Base-by-base conservation (phyloP, 2,329 filamentous ascomycete genomes). In the Elsinoe ampelina region DNA sequence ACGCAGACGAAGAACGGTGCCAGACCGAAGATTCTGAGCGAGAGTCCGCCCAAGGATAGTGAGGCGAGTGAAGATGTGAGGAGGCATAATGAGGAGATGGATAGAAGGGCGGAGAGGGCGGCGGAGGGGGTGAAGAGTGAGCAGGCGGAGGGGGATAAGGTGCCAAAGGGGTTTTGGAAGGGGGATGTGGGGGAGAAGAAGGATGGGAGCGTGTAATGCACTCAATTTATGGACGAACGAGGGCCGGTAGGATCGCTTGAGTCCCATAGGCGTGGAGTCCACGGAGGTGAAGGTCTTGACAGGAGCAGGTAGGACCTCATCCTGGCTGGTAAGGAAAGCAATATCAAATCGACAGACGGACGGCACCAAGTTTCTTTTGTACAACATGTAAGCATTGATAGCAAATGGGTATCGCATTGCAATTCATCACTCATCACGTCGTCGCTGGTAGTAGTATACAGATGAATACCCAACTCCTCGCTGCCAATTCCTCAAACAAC, bases 51-150 rank as follows among this genome's bases (percentile, higher is more conserved):
- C 6, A 55, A 43, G 2, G 62, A 66, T 42, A 62, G 62, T 26
- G 62, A 70, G 11, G 61, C 68, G 58, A 52, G 61, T 1, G 60
- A 64, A 54, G 68, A 69, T 32, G 73, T 75, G 19, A 68, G 66
- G 67, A 54, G 71, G 63, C 74, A 76, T 63, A 76, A 76, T 59
- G 55, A 66, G 61, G 72, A 75, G 61, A 69, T 76, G 67, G 70
- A 71, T 26, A 58, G 69, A 52, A 66, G 73, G 63, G 66, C 69
- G 63, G 73, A 75, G 61, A 70, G 65, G 67, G 65, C 72, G 58
- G 60, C 69, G 61, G 52, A 30, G 35, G n/a, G 38, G 5, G 52
- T 34, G 52, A 63, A 59, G 45, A 68, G 70, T 59, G 63, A 69
- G 59, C 69, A 73, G 5, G 65, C 63, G 13, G 57, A 69, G 58